These are phyloP conservation scores for Colletotrichum liaoningense DNA, from an alignment of 2,329 filamentous ascomycete species.

Conservation along the genomic window DNA sequence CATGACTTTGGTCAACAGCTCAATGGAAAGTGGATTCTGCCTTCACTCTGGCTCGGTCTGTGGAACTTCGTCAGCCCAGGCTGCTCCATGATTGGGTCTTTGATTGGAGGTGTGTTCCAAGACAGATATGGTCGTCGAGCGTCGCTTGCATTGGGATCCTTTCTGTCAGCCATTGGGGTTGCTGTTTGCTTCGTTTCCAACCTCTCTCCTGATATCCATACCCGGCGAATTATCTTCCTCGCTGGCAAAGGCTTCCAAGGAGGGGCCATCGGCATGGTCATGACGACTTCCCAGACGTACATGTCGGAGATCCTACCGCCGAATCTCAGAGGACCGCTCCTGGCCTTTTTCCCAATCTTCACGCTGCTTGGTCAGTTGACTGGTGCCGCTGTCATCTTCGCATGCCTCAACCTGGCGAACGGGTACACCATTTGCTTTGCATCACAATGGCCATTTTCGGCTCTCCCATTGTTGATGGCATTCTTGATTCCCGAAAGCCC, in stretches of 20 bases:
- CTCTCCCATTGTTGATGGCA: conserved; percentile 54
- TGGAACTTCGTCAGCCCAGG: conserved; percentile 54
- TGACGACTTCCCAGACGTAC: conserved; percentile 57
- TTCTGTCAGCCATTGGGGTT: conserved; percentile 51
- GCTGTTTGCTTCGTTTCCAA: conserved; percentile 44
- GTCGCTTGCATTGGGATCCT: conserved; percentile 48
- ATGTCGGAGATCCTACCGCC: conserved; percentile 62
- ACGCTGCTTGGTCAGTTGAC: conserved; percentile 60
- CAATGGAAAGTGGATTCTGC: conserved; percentile 48
- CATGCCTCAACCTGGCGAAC: conserved; percentile 41
- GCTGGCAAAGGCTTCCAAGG: conserved; percentile 59
- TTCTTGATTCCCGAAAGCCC: conserved; percentile 63
- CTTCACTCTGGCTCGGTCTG: conserved; percentile 56
- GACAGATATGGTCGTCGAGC: conserved; percentile 52
- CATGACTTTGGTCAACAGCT: conserved; percentile 48
- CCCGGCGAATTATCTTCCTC: conserved; percentile 53
- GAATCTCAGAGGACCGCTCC: conserved; percentile 56
- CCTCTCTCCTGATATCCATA: conserved; percentile 36
- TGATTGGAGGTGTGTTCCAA: conserved; percentile 51
- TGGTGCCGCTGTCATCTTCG: conserved; percentile 55
- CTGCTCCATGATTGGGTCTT: conserved; percentile 51
- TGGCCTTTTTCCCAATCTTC: conserved; percentile 62
- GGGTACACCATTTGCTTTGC: conserved; percentile 55
- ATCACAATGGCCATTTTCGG: conserved; percentile 57
- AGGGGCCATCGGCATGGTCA: conserved; percentile 56